A percentile compares a stretch with the other conserved stretches of the same genome.
Conservation (phyloP, 2,329 filamentous ascomycete genomes). For the Fusarium bulbicola region DNA sequence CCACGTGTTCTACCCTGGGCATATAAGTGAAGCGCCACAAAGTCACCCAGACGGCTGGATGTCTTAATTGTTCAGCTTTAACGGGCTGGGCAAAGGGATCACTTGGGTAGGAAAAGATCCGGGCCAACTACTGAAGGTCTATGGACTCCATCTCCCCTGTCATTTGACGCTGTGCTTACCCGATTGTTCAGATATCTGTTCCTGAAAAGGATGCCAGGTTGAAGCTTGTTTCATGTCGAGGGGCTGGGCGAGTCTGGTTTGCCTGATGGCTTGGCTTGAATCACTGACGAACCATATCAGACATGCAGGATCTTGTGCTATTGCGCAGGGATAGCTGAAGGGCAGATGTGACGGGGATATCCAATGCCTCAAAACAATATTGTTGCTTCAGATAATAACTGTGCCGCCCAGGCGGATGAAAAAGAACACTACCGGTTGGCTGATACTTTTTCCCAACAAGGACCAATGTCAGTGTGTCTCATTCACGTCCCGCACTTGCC, state of each 20-base stretch:
- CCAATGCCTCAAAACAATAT: not conserved
- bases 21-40: not conserved
- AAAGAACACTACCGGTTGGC: not conserved
- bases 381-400: not conserved
- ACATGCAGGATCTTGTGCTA: slow-evolving; percentile 1
- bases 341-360: not conserved
- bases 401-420: not conserved
- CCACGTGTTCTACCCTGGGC: slow-evolving; percentile 16
- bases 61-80: not conserved
- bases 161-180: not conserved
- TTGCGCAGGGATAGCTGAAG: not conserved
- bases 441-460: not conserved
- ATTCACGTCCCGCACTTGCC: not conserved
- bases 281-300: slow-evolving; percentile 3
- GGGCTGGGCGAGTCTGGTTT: not conserved
- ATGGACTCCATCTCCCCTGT: slow-evolving; percentile 1
- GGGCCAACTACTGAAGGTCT: not conserved
- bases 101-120: not conserved
- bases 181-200: not conserved
- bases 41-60: not conserved
- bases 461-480: not conserved
- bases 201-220: not conserved
- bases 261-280: slow-evolving; percentile 11
- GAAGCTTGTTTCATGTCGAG: slow-evolving; percentile 11
- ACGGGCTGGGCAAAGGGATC: not conserved